These are phyloP conservation scores for Auricularia auricula-judae DNA, from an alignment of 768 basidiomycete species.

Conservation along the genomic window DNA sequence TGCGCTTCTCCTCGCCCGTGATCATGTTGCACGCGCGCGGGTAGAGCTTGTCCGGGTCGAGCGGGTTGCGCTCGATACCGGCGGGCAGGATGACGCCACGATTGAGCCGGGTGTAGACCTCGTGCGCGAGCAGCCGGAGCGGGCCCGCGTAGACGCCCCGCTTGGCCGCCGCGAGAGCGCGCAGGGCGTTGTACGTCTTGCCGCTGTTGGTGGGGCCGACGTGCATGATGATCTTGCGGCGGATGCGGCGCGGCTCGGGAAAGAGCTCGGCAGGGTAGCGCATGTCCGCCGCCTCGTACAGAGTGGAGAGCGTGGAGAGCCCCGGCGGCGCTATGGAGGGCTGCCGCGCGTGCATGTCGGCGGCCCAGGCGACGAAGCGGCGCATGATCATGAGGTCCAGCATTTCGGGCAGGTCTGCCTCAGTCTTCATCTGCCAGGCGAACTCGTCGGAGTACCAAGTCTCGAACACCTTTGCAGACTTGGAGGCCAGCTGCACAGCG, in stretches of 20 bases:
- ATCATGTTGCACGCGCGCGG: slow-evolving; percentile 70
- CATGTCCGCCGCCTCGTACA: slow-evolving; percentile 7
- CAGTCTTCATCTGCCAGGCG: background rate
- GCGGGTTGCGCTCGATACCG: slow-evolving; percentile 36
- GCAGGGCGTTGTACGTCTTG: slow-evolving; percentile 88
- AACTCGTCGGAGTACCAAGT: background rate
- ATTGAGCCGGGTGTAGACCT: slow-evolving; percentile 88
- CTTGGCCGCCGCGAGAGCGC: slow-evolving; percentile 67
- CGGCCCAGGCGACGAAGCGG: background rate
- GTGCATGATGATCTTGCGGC: slow-evolving; percentile 81
- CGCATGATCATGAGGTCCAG: background rate
- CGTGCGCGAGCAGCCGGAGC: slow-evolving; percentile 84
- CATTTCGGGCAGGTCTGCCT: background rate
- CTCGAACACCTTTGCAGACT: background rate
- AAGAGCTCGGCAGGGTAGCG: slow-evolving; percentile 10
- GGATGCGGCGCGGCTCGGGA: slow-evolving; percentile 41
- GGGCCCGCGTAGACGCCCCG: slow-evolving; percentile 85
- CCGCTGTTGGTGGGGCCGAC: slow-evolving; percentile 97
- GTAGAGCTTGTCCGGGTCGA: slow-evolving; percentile 31
- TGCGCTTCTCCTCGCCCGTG: slow-evolving; percentile 83
- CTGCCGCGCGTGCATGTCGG: background rate
- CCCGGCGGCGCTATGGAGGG: background rate
- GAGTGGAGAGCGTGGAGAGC: background rate
- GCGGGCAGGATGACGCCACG: slow-evolving; percentile 75
- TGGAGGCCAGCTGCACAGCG: background rate